Evolutionary conservation across 1,139 yeast genomes (phyloP).

Genomic region (Taphrina pruni): DNA sequence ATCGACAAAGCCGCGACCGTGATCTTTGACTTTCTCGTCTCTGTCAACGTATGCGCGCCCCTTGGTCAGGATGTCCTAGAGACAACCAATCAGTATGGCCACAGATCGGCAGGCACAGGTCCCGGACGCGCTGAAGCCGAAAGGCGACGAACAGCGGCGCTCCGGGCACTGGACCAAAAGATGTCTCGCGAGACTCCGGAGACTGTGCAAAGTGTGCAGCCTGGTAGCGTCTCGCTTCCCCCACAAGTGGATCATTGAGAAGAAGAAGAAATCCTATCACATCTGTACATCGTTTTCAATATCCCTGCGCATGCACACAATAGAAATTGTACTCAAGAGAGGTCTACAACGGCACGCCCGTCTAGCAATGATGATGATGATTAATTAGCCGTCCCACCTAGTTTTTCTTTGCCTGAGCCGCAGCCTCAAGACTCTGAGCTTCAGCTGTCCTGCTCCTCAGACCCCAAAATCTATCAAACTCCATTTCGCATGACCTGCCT

Average conservation of each 20-base stretch:
- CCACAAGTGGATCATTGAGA: slow-evolving; percentile 24
- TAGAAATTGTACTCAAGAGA: no score
- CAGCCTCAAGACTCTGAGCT: slow-evolving; percentile 1
- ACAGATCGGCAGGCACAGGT: slow-evolving; percentile 46
- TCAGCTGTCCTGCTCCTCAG: slow-evolving; percentile 12
- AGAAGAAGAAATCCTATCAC: background rate
- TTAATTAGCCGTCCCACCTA: no score
- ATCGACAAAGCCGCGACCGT: slow-evolving; percentile 63
- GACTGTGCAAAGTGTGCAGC: slow-evolving; percentile 6
- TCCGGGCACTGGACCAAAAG: slow-evolving; percentile 25
- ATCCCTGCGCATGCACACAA: no score
- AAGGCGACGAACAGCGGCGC: slow-evolving; percentile 62
- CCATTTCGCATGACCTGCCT: slow-evolving; percentile 50
- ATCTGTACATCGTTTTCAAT: background rate
- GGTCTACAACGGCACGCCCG: no score
- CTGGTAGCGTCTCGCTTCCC: slow-evolving; percentile 15
- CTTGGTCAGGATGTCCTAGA: slow-evolving; percentile 65
- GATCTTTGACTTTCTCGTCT: slow-evolving; percentile 60
- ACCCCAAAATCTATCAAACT: slow-evolving; percentile 48
- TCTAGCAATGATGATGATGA: no score
- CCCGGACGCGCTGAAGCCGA: slow-evolving; percentile 63
- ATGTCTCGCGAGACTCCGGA: slow-evolving; percentile 14
- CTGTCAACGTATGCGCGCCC: slow-evolving; percentile 64
- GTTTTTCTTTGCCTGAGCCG: no score
- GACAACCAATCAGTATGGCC: slow-evolving; percentile 46